Conservation (phyloP, 1,139 yeast species). For the Hanseniaspora gamundiae region DNA sequence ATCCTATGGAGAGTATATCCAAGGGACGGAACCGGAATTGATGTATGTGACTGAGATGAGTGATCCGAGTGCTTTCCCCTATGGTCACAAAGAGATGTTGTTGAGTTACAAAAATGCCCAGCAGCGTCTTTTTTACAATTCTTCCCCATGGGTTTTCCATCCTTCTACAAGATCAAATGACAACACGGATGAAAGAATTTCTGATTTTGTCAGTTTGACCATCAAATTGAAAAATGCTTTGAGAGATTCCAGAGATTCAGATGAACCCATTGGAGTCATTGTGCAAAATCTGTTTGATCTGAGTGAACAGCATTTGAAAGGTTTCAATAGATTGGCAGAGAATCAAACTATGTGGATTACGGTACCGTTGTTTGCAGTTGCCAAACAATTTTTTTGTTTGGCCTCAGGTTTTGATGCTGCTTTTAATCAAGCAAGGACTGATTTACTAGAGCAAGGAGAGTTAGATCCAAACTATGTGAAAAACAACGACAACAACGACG, state of each 20-base stretch:
- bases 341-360: slow-evolving; percentile 57
- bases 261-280: not conserved
- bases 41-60: slow-evolving; percentile 4
- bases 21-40: not conserved
- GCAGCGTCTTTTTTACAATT: slow-evolving; percentile 1
- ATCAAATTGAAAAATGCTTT: not conserved
- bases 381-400: slow-evolving; percentile 16
- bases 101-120: not conserved
- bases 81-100: not conserved
- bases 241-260: not conserved
- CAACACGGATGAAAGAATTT: not conserved
- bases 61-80: not conserved
- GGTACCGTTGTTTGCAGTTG: slow-evolving; percentile 36
- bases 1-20: not conserved
- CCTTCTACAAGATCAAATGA: not conserved
- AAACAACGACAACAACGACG: too few species aligned
- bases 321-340: slow-evolving; percentile 51
- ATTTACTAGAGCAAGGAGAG: not conserved
- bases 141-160: not conserved
- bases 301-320: slow-evolving; percentile 33
- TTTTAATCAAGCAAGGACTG: not conserved
- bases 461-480: slow-evolving; percentile 1
- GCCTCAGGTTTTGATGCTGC: not conserved
- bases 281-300: slow-evolving; percentile 18
- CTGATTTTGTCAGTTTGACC: not conserved